Evolutionary conservation across 768 basidiomycete species (phyloP), one percentile per base, ranked within the genome.

Genomic region (Sporobolomyces pararoseus): DNA sequence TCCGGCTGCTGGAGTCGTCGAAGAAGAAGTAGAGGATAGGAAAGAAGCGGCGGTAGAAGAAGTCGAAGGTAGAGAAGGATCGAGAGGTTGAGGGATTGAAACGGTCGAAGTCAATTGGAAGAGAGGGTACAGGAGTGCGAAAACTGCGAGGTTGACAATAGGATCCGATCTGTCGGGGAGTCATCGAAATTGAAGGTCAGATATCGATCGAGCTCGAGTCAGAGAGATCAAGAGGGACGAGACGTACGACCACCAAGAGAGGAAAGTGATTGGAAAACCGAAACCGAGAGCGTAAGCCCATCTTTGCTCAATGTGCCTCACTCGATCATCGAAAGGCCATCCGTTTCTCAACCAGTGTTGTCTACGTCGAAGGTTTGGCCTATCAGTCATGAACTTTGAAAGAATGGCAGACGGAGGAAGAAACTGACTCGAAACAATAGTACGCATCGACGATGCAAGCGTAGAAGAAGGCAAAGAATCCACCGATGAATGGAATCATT

Each of bases 241-340:
- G 21, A 57, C 73, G 39, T 25, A 74, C 60, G 73, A 72, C 70
- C 70, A 72, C 65, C 67, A 75, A 3, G 76, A 75, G 19, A 58
- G 53, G 53, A 63, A 50, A 29, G 66, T 71, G 54, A 68, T 69
- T 44, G 71, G 64, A 82, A 39, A 59, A 84, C 91, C 91, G 72
- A 91, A 94, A 7, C 88, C 88, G 67, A 91, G 83, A 77, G 87
- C 90, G 80, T 93, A 94, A 2, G 88, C 85, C 91, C 91, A 94
- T 49, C 90, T 85, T 79, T 91, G 89, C 80, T 94, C 91, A 25
- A 92, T 81, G 77, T 88, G 84, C 55, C 63, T 52, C 32, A 65
- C 51, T 25, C 60, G 39, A n/a, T 76, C 68, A 47, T 73, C 74
- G 74, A 78, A 63, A 1, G 66, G 34, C 64, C 68, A 70, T 34